These are phyloP conservation scores for Plasmopara halstedii DNA, from an alignment of 352 stramenopile genomes.

Conservation along the genomic window DNA sequence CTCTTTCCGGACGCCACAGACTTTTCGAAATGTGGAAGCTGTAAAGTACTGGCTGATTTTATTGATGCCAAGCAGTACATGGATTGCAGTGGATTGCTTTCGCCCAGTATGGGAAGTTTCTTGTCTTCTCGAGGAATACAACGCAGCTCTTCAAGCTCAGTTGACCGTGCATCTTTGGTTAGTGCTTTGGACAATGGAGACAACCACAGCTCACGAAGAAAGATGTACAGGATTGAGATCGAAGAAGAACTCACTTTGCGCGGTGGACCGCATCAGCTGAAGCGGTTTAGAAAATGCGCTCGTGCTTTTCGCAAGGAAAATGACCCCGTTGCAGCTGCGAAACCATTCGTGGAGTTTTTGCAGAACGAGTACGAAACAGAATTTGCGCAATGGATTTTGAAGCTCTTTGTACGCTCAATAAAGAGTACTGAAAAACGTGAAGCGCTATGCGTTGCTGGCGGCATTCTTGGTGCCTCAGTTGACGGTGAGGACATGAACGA, in stretches of 20 bases:
- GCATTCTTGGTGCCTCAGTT: conserved; percentile 17
- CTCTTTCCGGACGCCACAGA: conserved; percentile 62
- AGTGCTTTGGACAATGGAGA: conserved; percentile 13
- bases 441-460: conserved; percentile 27
- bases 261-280: conserved; percentile 42
- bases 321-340: conserved; percentile 35
- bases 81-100: conserved; percentile 31
- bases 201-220: conserved; percentile 24
- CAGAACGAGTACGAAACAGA: conserved; percentile 44
- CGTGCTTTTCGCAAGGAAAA: conserved; percentile 66
- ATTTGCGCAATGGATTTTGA: conserved; percentile 50
- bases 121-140: conserved; percentile 15
- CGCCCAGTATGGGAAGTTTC: conserved; percentile 15
- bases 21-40: conserved; percentile 43
- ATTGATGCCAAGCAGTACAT: conserved; percentile 40
- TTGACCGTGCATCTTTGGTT: conserved; percentile 14
- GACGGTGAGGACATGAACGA: conserved; percentile 15
- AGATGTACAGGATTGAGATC: conserved; percentile 55
- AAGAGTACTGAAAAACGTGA: conserved; percentile 52
- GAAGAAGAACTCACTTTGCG: conserved; percentile 49
- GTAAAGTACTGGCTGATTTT: conserved; percentile 58
- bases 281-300: conserved; percentile 63
- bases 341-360: conserved; percentile 47
- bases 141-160: conserved; percentile 22
- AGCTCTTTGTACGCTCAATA: conserved; percentile 37